Conservation (phyloP, 768 basidiomycete genomes). For the Lentinus tigrinus region DNA sequence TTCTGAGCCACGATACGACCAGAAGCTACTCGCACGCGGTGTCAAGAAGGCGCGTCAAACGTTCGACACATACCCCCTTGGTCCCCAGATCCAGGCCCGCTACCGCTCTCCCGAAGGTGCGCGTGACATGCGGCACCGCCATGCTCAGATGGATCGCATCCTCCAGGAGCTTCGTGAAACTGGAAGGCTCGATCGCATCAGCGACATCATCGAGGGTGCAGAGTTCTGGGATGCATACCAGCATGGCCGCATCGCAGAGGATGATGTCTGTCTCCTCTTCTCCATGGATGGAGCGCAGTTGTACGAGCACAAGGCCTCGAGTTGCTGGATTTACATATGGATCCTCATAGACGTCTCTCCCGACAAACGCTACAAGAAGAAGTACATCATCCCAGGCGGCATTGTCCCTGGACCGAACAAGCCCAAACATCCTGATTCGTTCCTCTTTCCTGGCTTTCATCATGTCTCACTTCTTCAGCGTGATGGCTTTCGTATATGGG, state of each 20-base stretch:
- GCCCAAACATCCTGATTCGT: constrained; percentile 32
- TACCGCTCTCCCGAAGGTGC: constrained; percentile 13
- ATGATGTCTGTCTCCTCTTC: constrained; percentile 24
- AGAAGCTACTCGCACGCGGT: constrained; percentile 20
- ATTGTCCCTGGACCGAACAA: constrained; percentile 31
- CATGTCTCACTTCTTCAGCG: constrained; percentile 28
- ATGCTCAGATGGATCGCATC: too few species aligned
- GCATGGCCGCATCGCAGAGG: constrained; percentile 18
- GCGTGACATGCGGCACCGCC: background rate
- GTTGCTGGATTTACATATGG: constrained; percentile 35
- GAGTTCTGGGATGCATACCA: constrained; percentile 27
- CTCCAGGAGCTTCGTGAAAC: too few species aligned
- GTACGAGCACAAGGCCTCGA: constrained; percentile 30
- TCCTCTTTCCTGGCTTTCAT: constrained; percentile 28
- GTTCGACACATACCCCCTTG: constrained; percentile 38
- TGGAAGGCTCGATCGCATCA: too few species aligned
- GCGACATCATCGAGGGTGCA: constrained; percentile 32
- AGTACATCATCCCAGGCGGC: constrained; percentile 23
- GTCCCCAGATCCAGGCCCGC: constrained; percentile 43
- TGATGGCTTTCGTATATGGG: constrained; percentile 29
- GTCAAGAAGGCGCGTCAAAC: constrained; percentile 9
- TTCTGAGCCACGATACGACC: constrained; percentile 29
- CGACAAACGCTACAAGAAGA: constrained; percentile 29
- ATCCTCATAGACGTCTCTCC: constrained; percentile 24
- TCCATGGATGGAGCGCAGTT: constrained; percentile 30